Conservation (phyloP, 2,329 filamentous ascomycete genomes). For the Hypoxylon sp. region DNA sequence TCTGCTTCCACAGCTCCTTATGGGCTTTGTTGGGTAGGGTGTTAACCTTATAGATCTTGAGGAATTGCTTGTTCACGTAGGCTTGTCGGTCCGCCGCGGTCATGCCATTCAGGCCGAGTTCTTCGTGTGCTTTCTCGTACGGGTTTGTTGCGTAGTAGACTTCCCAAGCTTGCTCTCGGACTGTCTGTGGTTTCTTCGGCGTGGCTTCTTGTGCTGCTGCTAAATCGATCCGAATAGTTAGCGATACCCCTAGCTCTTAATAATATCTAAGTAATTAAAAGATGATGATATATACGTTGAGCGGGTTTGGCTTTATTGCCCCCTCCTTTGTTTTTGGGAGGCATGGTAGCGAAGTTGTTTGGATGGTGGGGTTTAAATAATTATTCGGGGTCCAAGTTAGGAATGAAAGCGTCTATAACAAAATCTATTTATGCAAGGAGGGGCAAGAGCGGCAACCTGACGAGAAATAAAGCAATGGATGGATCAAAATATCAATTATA, state of each 20-base stretch:
- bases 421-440: conserved; percentile 15
- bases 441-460: conserved; percentile 11
- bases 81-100: conserved; percentile 58
- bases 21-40: conserved; percentile 56
- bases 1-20: conserved; percentile 66
- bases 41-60: conserved; percentile 52
- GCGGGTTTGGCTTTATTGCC: conserved; percentile 41
- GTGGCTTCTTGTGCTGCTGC: conserved; percentile 44
- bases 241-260: conserved; percentile 7
- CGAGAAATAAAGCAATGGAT: no score
- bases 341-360: conserved; percentile 39
- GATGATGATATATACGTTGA: conserved; percentile 40
- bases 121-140: conserved; percentile 54
- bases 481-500: no score
- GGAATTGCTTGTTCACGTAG: conserved; percentile 58
- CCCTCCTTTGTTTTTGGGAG: conserved; percentile 45
- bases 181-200: conserved; percentile 51
- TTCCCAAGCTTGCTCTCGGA: conserved; percentile 58
- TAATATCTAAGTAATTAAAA: conserved; percentile 8
- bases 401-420: conserved; percentile 2
- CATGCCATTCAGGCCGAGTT: conserved; percentile 56
- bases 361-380: conserved; percentile 32
- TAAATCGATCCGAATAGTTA: conserved; percentile 5
- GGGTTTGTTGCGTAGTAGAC: conserved; percentile 62
- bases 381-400: conserved; percentile 15